A percentile compares a stretch with the other conserved stretches of the same genome.
Evolutionary conservation across 306 rosid species (phyloP).

Genomic region (Lathyrus oleraceus): DNA sequence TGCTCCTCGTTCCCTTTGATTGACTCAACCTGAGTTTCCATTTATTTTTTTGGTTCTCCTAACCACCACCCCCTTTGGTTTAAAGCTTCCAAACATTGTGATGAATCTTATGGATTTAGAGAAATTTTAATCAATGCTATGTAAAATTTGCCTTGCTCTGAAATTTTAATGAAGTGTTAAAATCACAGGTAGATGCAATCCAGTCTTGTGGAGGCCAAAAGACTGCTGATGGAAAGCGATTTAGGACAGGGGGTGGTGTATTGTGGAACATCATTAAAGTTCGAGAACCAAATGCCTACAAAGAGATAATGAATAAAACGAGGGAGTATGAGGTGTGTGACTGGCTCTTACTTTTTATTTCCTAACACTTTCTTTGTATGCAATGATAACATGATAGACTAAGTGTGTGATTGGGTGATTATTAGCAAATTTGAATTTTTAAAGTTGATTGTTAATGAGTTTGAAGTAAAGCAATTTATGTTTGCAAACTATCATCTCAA

Average conservation of each 20-base stretch:
- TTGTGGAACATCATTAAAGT: slow-evolving; percentile 80
- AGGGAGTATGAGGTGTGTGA: slow-evolving; percentile 81
- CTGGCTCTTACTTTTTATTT: neutral
- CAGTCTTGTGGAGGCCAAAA: slow-evolving; percentile 88
- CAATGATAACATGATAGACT: neutral
- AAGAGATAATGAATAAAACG: slow-evolving; percentile 85
- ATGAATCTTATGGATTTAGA: too few relatives aligned
- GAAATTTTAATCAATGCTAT: too few relatives aligned
- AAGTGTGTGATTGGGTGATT: neutral
- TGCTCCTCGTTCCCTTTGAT: too few relatives aligned
- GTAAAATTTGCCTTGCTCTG: too few relatives aligned
- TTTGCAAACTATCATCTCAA: neutral
- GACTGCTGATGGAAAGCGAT: slow-evolving; percentile 76
- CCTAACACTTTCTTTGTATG: slow-evolving; percentile 1
- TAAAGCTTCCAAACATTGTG: too few relatives aligned
- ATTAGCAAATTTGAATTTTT: neutral
- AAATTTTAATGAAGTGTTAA: slow-evolving; percentile 24
- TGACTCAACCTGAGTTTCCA: too few relatives aligned
- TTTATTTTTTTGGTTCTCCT: too few relatives aligned
- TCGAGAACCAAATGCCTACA: slow-evolving; percentile 80
- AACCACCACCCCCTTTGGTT: too few relatives aligned
- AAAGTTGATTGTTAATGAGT: neutral
- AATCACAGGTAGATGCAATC: slow-evolving; percentile 75
- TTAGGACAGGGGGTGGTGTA: slow-evolving; percentile 80
- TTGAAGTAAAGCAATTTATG: neutral